Base-by-base conservation (phyloP, 306 rosid species). In the Dicorynia guianensis region DNA sequence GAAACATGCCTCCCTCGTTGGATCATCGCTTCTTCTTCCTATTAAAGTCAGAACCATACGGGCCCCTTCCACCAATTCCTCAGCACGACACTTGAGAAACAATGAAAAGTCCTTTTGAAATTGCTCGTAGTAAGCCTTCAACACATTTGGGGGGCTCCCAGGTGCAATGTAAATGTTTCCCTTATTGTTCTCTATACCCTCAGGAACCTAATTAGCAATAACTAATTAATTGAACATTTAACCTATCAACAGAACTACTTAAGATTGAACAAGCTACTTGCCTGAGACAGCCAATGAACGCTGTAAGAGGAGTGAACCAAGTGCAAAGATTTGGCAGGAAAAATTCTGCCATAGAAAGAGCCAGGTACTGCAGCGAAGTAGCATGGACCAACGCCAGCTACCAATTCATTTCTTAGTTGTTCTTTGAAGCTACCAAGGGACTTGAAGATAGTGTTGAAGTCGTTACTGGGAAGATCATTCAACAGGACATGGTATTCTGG, bases 211-310 rank as follows among this genome's bases (percentile, higher is more conserved):
- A 9, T 52, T 7, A 13, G 35, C 19, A 55, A 69, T 49, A n/a
- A 34, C 39, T 44, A 66, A 6, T 25, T 61, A 40, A 52, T 13
- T 18, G 2, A 25, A 2, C 30, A 25, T 25, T 25, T 25, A 1
- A 25, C 30, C 1, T 25, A 25, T 2, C 1, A 25, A 25, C 30
- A 25, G 30, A 25, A 25, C 30, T 25, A 25, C 30, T 25, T 25
- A 25, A 25, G 2, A 25, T 25, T 25, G 30, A 25, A 25, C 30
- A 12, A 11, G 3, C 4, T 36, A 11, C 18, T 8, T 63, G 79
- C 91, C 89, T 85, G 71, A 39, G 91, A 87, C 0, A 89, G 57
- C 88, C 88, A 85, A 2, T 82, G 86, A 72, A 87, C 87, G 50
- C 87, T 65, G 6, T 76, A 81, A 15, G 92, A 88, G n/a, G 92